phyloP scores from a whole-genome alignment of 345 rosid genomes.

The Firmiana major region DNA sequence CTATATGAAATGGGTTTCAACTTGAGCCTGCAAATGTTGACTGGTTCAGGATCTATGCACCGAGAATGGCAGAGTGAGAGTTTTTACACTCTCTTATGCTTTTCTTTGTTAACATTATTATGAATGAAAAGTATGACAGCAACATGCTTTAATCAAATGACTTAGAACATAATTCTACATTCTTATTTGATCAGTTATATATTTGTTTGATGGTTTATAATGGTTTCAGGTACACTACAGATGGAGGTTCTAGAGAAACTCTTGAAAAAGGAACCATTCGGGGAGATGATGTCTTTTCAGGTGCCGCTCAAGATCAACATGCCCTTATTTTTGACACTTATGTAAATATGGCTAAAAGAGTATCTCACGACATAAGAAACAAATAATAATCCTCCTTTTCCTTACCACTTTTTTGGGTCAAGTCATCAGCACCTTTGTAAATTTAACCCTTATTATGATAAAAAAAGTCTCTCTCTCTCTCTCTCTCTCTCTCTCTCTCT shows the following conservation, averaged over 20 bases:
- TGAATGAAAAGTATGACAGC: background rate
- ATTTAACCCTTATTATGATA: background rate
- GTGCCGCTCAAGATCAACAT: conserved; percentile 25
- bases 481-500: background rate
- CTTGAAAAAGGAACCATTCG: conserved; percentile 77
- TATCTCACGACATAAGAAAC: conserved; percentile 2
- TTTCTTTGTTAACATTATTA: background rate
- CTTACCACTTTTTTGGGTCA: background rate
- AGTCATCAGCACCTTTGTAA: background rate
- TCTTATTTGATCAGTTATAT: background rate
- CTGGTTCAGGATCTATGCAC: background rate
- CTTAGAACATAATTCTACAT: background rate
- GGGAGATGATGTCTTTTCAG: conserved; percentile 67
- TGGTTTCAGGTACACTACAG: conserved; percentile 77
- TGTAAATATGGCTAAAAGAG: background rate
- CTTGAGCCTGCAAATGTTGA: background rate
- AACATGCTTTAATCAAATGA: background rate
- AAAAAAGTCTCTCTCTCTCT: no score
- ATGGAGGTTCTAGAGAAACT: conserved; percentile 73
- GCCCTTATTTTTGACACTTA: background rate
- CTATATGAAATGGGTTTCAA: background rate
- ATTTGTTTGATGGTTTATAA: conserved; percentile 11
- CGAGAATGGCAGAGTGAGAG: background rate
- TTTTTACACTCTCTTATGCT: background rate
- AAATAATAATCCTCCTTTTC: background rate